Evolutionary conservation across 257 asterid species (phyloP), one percentile per base, ranked within the genome.

Genomic region (Leonotis leonurus): DNA sequence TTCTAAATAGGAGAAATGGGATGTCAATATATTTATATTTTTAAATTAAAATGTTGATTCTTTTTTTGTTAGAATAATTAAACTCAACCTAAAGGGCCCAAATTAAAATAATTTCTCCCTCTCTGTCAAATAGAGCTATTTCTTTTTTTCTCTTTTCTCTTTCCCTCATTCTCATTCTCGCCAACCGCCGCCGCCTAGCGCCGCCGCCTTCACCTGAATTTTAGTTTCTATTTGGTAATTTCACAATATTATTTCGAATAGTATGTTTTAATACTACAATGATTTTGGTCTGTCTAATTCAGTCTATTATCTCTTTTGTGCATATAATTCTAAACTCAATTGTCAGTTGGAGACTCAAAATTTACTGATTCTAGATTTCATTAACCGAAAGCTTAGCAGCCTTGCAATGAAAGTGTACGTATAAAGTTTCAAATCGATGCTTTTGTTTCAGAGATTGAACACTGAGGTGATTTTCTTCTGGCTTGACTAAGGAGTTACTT

Each of bases 391-490:
- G 30, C 52, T 18, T 9, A 45, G 30, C 49, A 50, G 60, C 56
- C 53, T 53, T n/a, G 29, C 56, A 52, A 77, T 77, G 82, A 77
- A 77, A 65, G 62, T 77, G 82, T 73, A 61, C 18, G 82, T 32
- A 12, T 17, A 21, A 25, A 22, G 18, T 49, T 49, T 22, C 18
- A 11, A 22, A 13, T 22, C 14, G 27, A 10, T 5, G 10, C 7
- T 16, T 6, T 16, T 43, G 21, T 43, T 6, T 2, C 8, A 43
- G 8, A 20, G 14, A 48, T 8, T 21, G 13, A 50, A 14, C 51
- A 9, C 62, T 25, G 29, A 30, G 27, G 14, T 68, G 48, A 13
- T 16, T 62, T 40, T 53, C 17, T 21, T 44, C 13, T 8, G 11
- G 10, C 56, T 32, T 36, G 6, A 10, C 30, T 18, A 41, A 27